Evolutionary conservation across 2,329 filamentous ascomycete species (phyloP).

Genomic region (Penicillium sp.): DNA sequence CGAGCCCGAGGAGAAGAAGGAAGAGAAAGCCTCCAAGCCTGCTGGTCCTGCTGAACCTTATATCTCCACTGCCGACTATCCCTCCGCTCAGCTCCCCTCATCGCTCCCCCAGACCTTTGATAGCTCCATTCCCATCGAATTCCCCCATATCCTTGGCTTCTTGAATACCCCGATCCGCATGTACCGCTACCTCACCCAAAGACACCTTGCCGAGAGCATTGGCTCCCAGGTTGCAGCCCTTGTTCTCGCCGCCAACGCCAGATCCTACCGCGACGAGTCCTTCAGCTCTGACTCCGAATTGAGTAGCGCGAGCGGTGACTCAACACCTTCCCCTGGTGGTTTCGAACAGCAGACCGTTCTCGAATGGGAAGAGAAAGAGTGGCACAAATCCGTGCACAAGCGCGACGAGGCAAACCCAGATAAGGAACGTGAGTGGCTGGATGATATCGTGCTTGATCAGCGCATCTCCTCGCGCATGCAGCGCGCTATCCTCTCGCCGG

Average conservation of each 20-base stretch:
- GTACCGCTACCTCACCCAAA: conserved; percentile 81
- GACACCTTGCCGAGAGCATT: conserved; percentile 81
- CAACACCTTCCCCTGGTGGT: conserved; percentile 15
- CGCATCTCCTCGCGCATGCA: conserved; percentile 80
- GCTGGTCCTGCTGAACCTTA: conserved; percentile 70
- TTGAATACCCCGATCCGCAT: conserved; percentile 84
- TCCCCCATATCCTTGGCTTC: conserved; percentile 92
- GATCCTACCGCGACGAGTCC: conserved; percentile 44
- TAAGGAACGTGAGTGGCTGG: conserved; percentile 74
- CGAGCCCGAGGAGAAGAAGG: conserved; percentile 37
- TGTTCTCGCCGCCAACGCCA: conserved; percentile 62
- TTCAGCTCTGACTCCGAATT: conserved; percentile 29
- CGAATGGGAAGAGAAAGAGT: conserved; percentile 73
- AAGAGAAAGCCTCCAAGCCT: conserved; percentile 53
- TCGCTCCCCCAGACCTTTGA: conserved; percentile 71
- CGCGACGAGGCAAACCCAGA: conserved; percentile 47
- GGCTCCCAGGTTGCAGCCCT: conserved; percentile 85
- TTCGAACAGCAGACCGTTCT: conserved; percentile 70
- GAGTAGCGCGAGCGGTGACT: conserved; percentile 20
- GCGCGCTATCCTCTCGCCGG: conserved; percentile 69
- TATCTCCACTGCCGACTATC: conserved; percentile 73
- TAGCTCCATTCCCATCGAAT: conserved; percentile 71
- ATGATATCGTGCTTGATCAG: conserved; percentile 73
- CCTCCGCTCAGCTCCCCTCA: conserved; percentile 64
- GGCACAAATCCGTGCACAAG: conserved; percentile 78